phyloP scores from a whole-genome alignment of 164 flowering plant genomes.

The Aristolochia fimbriata region DNA sequence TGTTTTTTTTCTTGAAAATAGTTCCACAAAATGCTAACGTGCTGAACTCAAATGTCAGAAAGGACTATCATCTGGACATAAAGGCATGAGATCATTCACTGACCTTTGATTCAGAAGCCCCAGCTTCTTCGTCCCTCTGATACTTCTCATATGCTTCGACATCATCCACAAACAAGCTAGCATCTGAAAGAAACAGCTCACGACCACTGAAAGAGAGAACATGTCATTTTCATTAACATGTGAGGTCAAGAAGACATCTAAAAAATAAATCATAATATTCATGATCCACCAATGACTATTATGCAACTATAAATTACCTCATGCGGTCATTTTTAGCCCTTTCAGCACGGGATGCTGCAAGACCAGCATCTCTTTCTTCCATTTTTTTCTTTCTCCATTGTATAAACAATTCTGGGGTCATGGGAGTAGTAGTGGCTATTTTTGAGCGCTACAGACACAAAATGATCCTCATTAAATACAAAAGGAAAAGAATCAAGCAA shows the following conservation, averaged over 20 bases:
- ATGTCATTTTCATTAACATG: background rate
- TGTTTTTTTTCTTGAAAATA: too few species aligned
- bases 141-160: conserved; percentile 34
- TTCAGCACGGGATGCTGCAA: conserved; percentile 72
- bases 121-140: conserved; percentile 26
- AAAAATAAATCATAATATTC: too few species aligned
- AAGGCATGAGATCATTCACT: too few species aligned
- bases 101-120: conserved; percentile 19
- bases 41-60: too few species aligned
- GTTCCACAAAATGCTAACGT: too few species aligned
- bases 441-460: conserved; percentile 64
- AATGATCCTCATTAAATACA: background rate
- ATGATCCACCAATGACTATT: background rate
- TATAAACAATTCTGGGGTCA: conserved; percentile 76
- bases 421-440: conserved; percentile 56
- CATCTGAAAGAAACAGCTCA: conserved; percentile 58
- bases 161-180: conserved; percentile 93
- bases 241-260: background rate
- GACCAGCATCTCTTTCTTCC: conserved; percentile 72
- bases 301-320: conserved; percentile 34
- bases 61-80: too few species aligned
- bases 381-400: conserved; percentile 88
- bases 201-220: conserved; percentile 23
- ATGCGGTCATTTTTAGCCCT: conserved; percentile 93
- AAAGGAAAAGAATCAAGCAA: background rate